Percentiles rank a stretch among this genome's conserved stretches.
Conservation (phyloP, 768 basidiomycete genomes). For the Podaxis rugospora region DNA sequence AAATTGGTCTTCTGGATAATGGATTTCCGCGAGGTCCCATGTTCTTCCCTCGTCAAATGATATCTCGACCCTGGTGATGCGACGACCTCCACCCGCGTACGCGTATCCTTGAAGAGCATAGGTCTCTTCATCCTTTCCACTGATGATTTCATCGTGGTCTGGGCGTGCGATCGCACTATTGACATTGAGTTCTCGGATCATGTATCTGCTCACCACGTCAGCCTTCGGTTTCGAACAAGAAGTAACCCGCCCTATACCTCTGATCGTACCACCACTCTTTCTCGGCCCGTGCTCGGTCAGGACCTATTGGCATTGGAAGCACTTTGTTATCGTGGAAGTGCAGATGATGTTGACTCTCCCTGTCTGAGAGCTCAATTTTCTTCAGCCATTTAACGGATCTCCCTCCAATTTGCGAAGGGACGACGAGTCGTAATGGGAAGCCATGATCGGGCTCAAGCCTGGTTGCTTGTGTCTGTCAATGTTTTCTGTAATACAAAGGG, state of each 20-base stretch:
- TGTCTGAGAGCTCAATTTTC: constrained; percentile 44
- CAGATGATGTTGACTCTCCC: constrained; percentile 51
- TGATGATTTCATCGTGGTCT: constrained; percentile 46
- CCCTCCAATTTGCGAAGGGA: constrained; percentile 63
- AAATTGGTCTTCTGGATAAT: constrained; percentile 48
- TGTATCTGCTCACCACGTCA: constrained; percentile 21
- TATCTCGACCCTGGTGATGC: constrained; percentile 54
- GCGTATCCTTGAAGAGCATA: constrained; percentile 55
- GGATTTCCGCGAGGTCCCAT: constrained; percentile 39
- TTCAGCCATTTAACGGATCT: constrained; percentile 58
- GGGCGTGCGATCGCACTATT: constrained; percentile 56
- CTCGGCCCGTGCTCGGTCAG: constrained; percentile 48
- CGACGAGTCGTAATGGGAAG: constrained; percentile 57
- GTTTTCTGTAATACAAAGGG: neutral
- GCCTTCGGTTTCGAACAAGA: neutral
- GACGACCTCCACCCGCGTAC: constrained; percentile 56
- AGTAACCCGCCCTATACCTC: constrained; percentile 19
- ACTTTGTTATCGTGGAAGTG: constrained; percentile 54
- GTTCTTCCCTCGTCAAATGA: constrained; percentile 47
- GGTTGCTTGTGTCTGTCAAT: neutral
- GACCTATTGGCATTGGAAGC: constrained; percentile 46
- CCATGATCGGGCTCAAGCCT: constrained; percentile 59
- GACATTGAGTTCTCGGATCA: constrained; percentile 53
- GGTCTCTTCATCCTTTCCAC: constrained; percentile 12
- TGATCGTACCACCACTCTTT: constrained; percentile 54